These are phyloP conservation scores for Mycena albidolilacea DNA, from an alignment of 768 basidiomycete genomes.

Conservation along the genomic window DNA sequence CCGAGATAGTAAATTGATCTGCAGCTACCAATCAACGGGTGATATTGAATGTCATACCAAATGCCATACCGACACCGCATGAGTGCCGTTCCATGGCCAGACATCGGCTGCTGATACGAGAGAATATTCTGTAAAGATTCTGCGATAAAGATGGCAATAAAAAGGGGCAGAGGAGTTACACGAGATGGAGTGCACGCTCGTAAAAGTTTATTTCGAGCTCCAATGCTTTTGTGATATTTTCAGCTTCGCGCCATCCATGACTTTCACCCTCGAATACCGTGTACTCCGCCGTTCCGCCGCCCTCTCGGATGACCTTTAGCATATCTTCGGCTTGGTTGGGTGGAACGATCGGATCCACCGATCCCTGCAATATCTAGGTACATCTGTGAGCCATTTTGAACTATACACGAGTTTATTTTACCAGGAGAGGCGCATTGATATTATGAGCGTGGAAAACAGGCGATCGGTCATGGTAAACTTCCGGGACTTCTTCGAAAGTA, in stretches of 20 bases:
- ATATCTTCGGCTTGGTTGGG: constrained; percentile 65
- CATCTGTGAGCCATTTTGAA: not conserved
- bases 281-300: constrained; percentile 59
- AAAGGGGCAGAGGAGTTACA: not conserved
- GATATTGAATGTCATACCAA: no score
- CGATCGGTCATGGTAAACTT: constrained; percentile 68
- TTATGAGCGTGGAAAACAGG: constrained; percentile 65
- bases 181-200: constrained; percentile 46
- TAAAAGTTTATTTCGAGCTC: constrained; percentile 62
- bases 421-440: constrained; percentile 68
- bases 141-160: no score
- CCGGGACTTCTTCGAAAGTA: constrained; percentile 58
- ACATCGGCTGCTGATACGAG: no score
- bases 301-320: constrained; percentile 56
- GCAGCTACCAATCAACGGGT: no score
- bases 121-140: not conserved
- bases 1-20: no score
- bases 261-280: constrained; percentile 67
- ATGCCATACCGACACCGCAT: no score
- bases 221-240: constrained; percentile 57
- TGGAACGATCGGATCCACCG: constrained; percentile 65
- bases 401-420: constrained; percentile 42
- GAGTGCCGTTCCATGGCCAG: no score
- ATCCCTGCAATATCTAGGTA: constrained; percentile 67
- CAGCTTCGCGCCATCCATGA: constrained; percentile 61